A percentile compares a stretch with the other conserved stretches of the same genome.
Conservation (phyloP, 371 early-diverging fungal species). For the Lichtheimia ramosa region DNA sequence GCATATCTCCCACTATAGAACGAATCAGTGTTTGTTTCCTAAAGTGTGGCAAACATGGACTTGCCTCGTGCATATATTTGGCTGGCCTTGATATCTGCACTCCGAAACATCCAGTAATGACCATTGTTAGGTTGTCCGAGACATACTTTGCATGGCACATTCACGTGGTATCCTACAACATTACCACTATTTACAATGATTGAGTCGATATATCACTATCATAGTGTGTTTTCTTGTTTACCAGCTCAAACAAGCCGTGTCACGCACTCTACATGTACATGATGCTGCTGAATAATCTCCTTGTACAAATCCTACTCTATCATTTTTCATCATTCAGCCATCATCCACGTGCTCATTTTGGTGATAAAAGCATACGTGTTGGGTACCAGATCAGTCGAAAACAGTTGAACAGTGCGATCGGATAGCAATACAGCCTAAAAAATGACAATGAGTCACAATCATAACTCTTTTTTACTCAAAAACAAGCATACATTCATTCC, state of each 20-base stretch:
- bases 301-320: conserved; percentile 33
- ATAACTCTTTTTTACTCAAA: not conserved
- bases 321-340: not conserved
- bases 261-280: conserved; percentile 39
- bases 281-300: conserved; percentile 44
- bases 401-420: conserved; percentile 33
- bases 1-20: conserved; percentile 16
- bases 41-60: not conserved
- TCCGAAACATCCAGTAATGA: conserved; percentile 51
- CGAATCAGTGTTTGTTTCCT: not conserved
- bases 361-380: conserved; percentile 24
- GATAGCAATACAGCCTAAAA: conserved; percentile 38
- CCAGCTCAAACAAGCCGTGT: conserved; percentile 41
- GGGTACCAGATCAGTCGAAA: conserved; percentile 42
- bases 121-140: conserved; percentile 37
- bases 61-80: conserved; percentile 31
- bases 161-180: conserved; percentile 45
- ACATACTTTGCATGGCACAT: conserved; percentile 42
- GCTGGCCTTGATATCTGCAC: conserved; percentile 18
- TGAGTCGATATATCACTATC: not conserved
- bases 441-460: not conserved
- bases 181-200: conserved; percentile 31
- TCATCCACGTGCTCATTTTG: no score
- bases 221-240: conserved; percentile 9
- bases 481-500: conserved; percentile 38